Evolutionary conservation across 306 rosid species (phyloP).

Genomic region (Abrus pulchellus): DNA sequence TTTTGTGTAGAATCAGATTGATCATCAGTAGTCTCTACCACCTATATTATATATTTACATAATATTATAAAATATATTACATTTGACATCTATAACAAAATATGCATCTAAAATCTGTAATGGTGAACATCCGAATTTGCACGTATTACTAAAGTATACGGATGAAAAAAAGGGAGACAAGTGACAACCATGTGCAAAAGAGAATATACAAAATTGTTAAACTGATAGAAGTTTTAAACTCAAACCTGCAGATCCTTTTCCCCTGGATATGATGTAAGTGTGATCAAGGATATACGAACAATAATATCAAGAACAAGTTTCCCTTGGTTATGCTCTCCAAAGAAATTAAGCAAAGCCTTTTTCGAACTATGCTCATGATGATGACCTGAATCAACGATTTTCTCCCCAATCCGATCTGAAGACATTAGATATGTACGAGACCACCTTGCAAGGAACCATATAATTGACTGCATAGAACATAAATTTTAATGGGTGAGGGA

Average conservation of each 20-base stretch:
- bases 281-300: constrained; percentile 73
- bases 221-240: constrained; percentile 46
- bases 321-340: constrained; percentile 89
- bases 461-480: constrained; percentile 75
- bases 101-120: constrained; percentile 14
- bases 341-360: constrained; percentile 69
- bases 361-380: constrained; percentile 57
- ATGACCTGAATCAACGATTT: constrained; percentile 57
- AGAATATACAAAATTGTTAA: constrained; percentile 33
- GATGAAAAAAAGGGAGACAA: constrained; percentile 43
- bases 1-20: neutral
- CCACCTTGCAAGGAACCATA: constrained; percentile 99
- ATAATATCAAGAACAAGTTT: constrained; percentile 85
- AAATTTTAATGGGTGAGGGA: constrained; percentile 38
- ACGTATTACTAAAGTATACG: constrained; percentile 24
- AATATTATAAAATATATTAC: neutral
- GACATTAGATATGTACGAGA: constrained; percentile 85
- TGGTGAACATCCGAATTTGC: constrained; percentile 7
- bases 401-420: constrained; percentile 67
- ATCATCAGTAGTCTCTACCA: constrained; percentile 2
- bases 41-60: constrained; percentile 18
- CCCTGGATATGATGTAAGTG: constrained; percentile 86
- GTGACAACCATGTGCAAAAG: constrained; percentile 34
- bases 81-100: constrained; percentile 2
- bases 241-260: constrained; percentile 91